Evolutionary conservation across 1,139 yeast genomes (phyloP).

Genomic region (Taiozyma sp.): DNA sequence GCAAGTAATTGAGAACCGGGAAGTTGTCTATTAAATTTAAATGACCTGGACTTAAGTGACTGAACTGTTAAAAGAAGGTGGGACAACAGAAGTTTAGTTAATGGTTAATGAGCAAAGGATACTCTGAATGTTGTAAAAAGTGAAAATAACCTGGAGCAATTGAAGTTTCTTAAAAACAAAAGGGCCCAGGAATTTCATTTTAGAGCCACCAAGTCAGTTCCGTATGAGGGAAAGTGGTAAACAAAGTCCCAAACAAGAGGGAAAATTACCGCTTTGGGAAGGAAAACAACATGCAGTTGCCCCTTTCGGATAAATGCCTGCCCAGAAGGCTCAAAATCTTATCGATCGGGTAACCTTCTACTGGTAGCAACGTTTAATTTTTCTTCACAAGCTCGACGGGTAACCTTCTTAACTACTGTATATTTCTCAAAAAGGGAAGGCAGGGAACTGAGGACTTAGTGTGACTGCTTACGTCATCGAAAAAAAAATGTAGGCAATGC

Average conservation of each 20-base stretch:
- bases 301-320: neutral
- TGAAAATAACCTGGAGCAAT: neutral
- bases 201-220: neutral
- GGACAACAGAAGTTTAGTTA: neutral
- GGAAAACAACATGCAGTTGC: neutral
- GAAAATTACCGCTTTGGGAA: neutral
- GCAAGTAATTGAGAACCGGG: neutral
- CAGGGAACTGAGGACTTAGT: too few relatives aligned
- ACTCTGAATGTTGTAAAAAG: neutral
- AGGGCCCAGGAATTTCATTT: neutral
- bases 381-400: neutral
- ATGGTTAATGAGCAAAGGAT: too few relatives aligned
- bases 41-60: neutral
- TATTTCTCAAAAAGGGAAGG: neutral
- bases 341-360: neutral
- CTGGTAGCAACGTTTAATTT: neutral
- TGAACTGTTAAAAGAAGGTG: neutral
- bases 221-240: neutral
- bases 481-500: too few relatives aligned
- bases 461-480: neutral
- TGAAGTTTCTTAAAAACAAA: neutral
- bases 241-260: neutral
- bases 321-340: neutral
- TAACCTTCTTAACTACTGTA: neutral
- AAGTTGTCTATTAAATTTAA: neutral